Conservation (phyloP, 352 stramenopile genomes). For the Globisporangium orthogonon region DNA sequence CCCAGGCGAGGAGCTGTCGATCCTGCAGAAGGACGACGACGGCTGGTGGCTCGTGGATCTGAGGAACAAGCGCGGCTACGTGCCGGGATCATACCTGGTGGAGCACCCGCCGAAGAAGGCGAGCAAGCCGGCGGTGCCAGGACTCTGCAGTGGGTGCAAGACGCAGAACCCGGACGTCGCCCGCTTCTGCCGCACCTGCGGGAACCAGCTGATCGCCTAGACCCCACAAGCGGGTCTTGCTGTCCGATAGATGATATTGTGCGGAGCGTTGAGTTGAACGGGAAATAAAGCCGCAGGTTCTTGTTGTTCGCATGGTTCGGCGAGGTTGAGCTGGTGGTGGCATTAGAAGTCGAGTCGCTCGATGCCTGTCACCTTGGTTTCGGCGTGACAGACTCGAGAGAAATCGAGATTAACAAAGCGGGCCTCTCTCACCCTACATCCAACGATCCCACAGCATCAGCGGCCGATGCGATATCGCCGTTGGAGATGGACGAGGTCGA, state of each 20-base stretch:
- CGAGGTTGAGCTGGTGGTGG: no score
- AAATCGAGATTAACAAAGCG: no score
- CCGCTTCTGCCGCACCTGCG: conserved; percentile 75
- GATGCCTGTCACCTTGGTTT: neutral
- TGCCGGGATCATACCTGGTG: conserved; percentile 79
- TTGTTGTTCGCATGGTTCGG: neutral
- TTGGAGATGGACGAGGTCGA: no score
- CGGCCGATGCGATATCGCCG: no score
- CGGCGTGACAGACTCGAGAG: no score
- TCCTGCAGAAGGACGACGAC: conserved; percentile 83
- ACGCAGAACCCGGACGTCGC: conserved; percentile 73
- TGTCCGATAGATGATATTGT: conserved; percentile 1
- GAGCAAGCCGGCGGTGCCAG: conserved; percentile 26
- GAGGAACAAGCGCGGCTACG: conserved; percentile 61
- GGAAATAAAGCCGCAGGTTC: neutral
- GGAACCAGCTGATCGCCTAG: conserved; percentile 66
- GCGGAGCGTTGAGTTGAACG: neutral
- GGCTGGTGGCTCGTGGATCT: conserved; percentile 81
- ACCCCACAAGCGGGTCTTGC: neutral
- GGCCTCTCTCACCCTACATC: no score
- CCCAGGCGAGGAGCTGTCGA: conserved; percentile 66
- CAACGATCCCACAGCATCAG: no score
- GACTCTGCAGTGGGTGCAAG: conserved; percentile 59
- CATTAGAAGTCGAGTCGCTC: no score
- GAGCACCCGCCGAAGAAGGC: conserved; percentile 46